Conservation (phyloP, 345 rosid genomes). For the Eucalyptus tenuipes region DNA sequence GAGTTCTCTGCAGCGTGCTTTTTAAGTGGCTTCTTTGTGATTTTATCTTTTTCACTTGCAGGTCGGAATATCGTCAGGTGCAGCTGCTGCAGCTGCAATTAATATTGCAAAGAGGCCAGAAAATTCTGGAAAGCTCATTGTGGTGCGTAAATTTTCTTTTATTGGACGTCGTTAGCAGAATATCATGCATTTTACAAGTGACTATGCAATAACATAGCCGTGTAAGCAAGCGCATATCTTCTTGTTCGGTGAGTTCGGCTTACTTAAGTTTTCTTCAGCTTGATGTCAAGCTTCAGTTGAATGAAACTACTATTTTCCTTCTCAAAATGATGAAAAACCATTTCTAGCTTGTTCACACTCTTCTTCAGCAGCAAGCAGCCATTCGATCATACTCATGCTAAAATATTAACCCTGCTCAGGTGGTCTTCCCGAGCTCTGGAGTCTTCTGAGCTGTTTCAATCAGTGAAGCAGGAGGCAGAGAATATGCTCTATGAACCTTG, state of each 20-base stretch:
- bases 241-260: neutral
- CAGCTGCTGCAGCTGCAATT: constrained; percentile 71
- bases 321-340: neutral
- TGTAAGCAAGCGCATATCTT: neutral
- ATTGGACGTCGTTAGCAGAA: neutral
- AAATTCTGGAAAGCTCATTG: constrained; percentile 74
- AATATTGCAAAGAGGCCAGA: constrained; percentile 74
- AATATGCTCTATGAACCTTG: constrained; percentile 40
- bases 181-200: neutral
- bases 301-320: neutral
- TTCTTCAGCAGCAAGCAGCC: neutral
- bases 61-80: constrained; percentile 91
- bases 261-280: neutral
- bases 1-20: neutral
- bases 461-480: constrained; percentile 52
- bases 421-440: constrained; percentile 60
- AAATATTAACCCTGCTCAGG: constrained; percentile 12
- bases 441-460: constrained; percentile 54
- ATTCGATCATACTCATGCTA: neutral
- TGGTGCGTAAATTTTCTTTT: constrained; percentile 25
- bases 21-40: neutral
- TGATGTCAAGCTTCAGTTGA: neutral
- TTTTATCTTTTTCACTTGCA: neutral
- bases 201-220: neutral
- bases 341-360: neutral